Evolutionary conservation across 495 filamentous ascomycete species (phyloP), one percentile per base, ranked within the genome.

Genomic region (Gamarada debralockiae): DNA sequence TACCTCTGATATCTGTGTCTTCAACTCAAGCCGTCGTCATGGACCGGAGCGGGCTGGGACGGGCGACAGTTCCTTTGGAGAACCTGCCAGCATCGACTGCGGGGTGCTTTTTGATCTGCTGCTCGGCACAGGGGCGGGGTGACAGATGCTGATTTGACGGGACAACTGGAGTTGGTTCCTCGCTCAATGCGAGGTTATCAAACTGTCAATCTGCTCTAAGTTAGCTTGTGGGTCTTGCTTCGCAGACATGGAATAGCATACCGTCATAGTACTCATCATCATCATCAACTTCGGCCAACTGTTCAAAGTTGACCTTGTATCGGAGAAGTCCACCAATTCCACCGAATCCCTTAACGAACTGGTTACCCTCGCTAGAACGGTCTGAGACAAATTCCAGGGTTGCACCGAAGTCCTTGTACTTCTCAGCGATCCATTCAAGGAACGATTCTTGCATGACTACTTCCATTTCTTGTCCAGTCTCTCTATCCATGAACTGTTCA

Each of bases 251-350:
- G 41, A 1, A 40, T n/a, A 20, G 57, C 70, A 59, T 66, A 88
- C 86, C 91, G 75, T 97, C 93, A 73, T 97, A 97, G 77, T 96
- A 97, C 65, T 97, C 92, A 76, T 97, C 93, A 71, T 97, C 93
- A 70, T 98, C 93, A 70, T 88, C 85, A 61, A 84, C 81, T 71
- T 98, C 95, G 63, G 87, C 88, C 68, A 98, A 81, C 70, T 98
- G 95, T 74, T 98, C 93, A 76, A 98, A 98, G 77, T 98, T 98
- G 76, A 98, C 88, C 76, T 97, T 97, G 83, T 98, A 98, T 56
- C 93, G 89, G 65, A 98, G 84, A 61, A 98, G 85, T 41, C 92
- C 92, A 53, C 93, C 93, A 60, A 98, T 95, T 63, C 93, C 93
- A 84, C 93, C 93, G 65, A 98, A 98, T 50, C 93, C 93, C 74